A percentile compares a stretch with the other conserved stretches of the same genome.
Conservation (phyloP, 768 basidiomycete genomes). For the Daedaleopsis nitida region DNA sequence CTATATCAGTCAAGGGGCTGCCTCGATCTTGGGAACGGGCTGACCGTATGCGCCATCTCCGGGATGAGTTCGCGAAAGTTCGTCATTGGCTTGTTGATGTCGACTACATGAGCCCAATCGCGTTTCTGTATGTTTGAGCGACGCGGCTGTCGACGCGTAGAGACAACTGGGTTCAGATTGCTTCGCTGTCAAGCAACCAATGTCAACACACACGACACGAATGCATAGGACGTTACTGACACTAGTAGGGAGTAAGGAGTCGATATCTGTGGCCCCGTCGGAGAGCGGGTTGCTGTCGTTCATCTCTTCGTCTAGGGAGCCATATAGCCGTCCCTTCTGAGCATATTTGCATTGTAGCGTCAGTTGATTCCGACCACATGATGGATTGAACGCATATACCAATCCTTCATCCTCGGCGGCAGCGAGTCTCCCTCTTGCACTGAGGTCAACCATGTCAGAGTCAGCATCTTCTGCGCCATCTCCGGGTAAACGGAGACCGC, state of each 20-base stretch:
- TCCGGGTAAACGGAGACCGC: slow-evolving; percentile 74
- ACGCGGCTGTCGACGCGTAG: slow-evolving; percentile 42
- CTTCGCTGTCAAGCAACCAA: slow-evolving; percentile 44
- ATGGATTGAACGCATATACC: not conserved
- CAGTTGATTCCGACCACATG: too few relatives aligned
- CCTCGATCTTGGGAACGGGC: not conserved
- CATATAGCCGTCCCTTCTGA: not conserved
- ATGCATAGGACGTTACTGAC: slow-evolving; percentile 19
- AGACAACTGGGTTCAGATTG: slow-evolving; percentile 56
- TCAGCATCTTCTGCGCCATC: slow-evolving; percentile 53
- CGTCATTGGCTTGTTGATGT: slow-evolving; percentile 84
- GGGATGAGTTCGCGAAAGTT: slow-evolving; percentile 95
- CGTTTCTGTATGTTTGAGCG: slow-evolving; percentile 67
- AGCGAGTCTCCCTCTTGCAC: not conserved
- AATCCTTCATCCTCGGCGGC: not conserved
- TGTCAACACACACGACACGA: not conserved
- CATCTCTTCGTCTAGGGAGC: not conserved
- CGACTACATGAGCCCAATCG: slow-evolving; percentile 98
- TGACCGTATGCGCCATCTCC: slow-evolving; percentile 92
- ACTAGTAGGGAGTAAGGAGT: slow-evolving; percentile 62
- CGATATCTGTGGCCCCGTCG: slow-evolving; percentile 54
- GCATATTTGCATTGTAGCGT: too few relatives aligned
- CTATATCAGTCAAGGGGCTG: not conserved
- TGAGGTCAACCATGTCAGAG: slow-evolving; percentile 35
- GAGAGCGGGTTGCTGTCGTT: not conserved